These are phyloP conservation scores for Fusarium sp. DNA, from an alignment of 2,329 filamentous ascomycete species.

Conservation along the genomic window DNA sequence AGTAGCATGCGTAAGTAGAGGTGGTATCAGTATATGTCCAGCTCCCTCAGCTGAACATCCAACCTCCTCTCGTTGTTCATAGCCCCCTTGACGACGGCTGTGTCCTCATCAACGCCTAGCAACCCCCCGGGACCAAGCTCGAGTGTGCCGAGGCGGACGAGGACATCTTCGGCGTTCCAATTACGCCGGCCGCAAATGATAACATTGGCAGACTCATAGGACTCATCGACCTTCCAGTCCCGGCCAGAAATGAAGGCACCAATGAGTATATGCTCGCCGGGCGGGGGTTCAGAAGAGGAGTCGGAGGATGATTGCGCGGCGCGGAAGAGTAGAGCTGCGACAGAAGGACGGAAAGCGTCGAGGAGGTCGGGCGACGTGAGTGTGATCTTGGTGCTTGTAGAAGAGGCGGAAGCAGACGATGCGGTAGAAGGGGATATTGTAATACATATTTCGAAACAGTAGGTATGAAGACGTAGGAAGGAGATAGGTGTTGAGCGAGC, in stretches of 20 bases:
- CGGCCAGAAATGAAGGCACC: conserved; percentile 52
- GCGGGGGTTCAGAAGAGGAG: conserved; percentile 31
- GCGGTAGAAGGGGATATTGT: conserved; percentile 28
- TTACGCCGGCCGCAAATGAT: conserved; percentile 50
- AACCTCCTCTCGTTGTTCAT: conserved; percentile 48
- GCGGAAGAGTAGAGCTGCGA: conserved; percentile 44
- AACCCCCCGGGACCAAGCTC: conserved; percentile 49
- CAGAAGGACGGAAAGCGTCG: conserved; percentile 37
- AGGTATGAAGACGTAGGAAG: conserved; percentile 54
- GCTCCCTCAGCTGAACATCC: conserved; percentile 50
- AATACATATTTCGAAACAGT: conserved; percentile 52
- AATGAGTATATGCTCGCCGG: conserved; percentile 47
- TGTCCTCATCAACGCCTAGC: conserved; percentile 43
- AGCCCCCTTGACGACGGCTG: conserved; percentile 48
- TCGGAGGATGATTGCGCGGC: conserved; percentile 34
- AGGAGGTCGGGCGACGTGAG: conserved; percentile 44
- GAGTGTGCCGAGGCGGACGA: conserved; percentile 52
- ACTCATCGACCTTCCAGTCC: conserved; percentile 49
- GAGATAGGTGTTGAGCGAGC: conserved; percentile 46
- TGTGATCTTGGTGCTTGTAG: conserved; percentile 25
- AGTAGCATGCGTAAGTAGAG: background rate
- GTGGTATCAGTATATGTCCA: conserved; percentile 53
- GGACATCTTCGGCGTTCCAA: conserved; percentile 48
- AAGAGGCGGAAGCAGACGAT: conserved; percentile 26
- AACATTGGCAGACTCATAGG: conserved; percentile 48